phyloP scores from a whole-genome alignment of 257 asterid genomes.

The Nicotiana sylvestris region DNA sequence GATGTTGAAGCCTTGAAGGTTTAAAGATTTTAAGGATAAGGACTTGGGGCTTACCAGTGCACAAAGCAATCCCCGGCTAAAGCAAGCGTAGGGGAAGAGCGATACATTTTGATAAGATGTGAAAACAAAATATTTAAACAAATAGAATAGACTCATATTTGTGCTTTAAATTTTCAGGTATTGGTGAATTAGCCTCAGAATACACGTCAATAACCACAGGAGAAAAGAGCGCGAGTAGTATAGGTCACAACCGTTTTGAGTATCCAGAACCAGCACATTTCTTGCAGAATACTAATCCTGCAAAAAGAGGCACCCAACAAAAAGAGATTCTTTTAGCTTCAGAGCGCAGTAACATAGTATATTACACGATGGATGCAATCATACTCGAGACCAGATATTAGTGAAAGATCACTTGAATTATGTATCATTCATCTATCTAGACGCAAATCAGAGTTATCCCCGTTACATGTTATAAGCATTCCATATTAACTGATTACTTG shows the following conservation, averaged over 20 bases:
- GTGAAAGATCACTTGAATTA: neutral
- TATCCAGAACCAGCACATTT: conserved; percentile 94
- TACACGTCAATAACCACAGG: conserved; percentile 14
- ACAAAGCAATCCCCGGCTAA: too few relatives aligned
- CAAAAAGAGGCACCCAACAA: neutral
- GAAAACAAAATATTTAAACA: neutral
- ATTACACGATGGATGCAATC: neutral
- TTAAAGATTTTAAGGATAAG: neutral
- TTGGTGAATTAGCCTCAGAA: conserved; percentile 25
- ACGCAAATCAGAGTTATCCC: neutral
- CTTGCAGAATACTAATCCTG: conserved; percentile 91
- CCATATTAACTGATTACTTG: neutral
- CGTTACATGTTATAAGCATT: neutral
- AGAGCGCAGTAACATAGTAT: too few relatives aligned
- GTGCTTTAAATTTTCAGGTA: conserved; percentile 4
- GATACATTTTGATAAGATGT: neutral
- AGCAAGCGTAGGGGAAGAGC: neutral
- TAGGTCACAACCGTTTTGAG: conserved; percentile 57
- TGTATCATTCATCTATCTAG: neutral
- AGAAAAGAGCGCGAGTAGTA: neutral
- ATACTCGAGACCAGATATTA: neutral
- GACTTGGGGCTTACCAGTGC: neutral
- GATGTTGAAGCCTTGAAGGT: neutral
- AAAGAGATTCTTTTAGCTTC: too few relatives aligned
- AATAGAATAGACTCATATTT: neutral